Conservation (phyloP, 257 asterid species). For the Solanum bulbocastanum region DNA sequence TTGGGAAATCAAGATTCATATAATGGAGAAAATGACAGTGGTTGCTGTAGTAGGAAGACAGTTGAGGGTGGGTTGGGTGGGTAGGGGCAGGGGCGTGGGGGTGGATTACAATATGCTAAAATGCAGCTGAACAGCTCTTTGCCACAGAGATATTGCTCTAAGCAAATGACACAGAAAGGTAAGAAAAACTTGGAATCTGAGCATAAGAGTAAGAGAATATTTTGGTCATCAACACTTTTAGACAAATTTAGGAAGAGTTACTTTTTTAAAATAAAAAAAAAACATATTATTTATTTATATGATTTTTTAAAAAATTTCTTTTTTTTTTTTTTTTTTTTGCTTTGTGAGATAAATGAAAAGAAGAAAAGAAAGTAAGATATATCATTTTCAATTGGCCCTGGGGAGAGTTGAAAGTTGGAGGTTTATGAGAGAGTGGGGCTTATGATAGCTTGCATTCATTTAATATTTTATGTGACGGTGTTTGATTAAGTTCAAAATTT, state of each 20-base stretch:
- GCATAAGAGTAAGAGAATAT: slow-evolving; percentile 18
- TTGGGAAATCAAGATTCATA: not conserved
- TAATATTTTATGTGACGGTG: too few relatives aligned
- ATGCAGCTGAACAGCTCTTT: slow-evolving; percentile 27
- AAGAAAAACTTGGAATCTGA: slow-evolving; percentile 12
- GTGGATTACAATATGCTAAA: not conserved
- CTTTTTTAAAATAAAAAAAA: not conserved
- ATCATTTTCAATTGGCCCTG: not conserved
- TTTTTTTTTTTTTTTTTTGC: not conserved
- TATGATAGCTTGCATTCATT: not conserved
- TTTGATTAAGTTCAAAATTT: not conserved
- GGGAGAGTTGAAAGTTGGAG: not conserved
- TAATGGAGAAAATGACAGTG: not conserved
- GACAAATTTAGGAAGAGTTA: slow-evolving; percentile 1
- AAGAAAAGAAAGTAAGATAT: not conserved
- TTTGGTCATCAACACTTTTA: not conserved
- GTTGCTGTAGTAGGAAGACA: not conserved
- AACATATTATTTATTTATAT: not conserved
- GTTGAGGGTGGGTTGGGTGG: not conserved
- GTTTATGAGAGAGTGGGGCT: not conserved
- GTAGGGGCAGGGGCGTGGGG: not conserved
- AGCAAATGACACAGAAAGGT: not conserved
- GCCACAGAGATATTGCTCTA: slow-evolving; percentile 13
- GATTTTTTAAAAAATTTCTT: too few relatives aligned
- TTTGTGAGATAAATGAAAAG: not conserved